A percentile compares a stretch with the other conserved stretches of the same genome.
phyloP scores from a whole-genome alignment of 331 rosid species.

The Phaseolus coccineus region DNA sequence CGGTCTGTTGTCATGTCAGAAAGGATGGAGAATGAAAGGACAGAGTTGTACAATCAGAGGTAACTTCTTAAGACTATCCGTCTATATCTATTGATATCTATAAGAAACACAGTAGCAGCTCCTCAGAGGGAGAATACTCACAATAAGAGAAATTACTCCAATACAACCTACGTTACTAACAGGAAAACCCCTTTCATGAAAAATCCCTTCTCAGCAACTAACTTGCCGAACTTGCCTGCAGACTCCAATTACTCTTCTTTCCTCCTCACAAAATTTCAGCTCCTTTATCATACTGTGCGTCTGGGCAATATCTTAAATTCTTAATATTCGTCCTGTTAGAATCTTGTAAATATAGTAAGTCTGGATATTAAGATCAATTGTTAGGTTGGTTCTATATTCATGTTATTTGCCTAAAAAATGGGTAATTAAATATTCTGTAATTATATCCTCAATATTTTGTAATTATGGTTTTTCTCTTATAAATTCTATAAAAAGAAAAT shows the following conservation, averaged over 20 bases:
- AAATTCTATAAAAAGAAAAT: too few relatives aligned
- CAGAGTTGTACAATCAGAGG: slow-evolving; percentile 76
- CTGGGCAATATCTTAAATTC: background rate
- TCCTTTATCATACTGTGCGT: background rate
- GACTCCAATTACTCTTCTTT: background rate
- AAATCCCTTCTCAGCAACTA: background rate
- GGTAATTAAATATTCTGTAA: too few relatives aligned
- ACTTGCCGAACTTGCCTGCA: background rate
- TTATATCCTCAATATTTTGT: too few relatives aligned
- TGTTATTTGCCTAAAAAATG: too few relatives aligned
- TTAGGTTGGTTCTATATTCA: too few relatives aligned
- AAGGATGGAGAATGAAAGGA: slow-evolving; percentile 71
- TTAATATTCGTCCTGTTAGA: background rate
- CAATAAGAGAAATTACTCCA: background rate
- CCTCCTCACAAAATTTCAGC: background rate
- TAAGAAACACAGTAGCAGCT: background rate
- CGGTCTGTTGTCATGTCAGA: slow-evolving; percentile 81
- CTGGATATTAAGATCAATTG: too few relatives aligned
- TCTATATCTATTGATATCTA: slow-evolving; percentile 23
- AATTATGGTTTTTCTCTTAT: too few relatives aligned
- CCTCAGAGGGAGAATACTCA: background rate
- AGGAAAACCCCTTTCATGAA: background rate
- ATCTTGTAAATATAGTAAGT: too few relatives aligned
- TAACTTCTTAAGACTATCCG: slow-evolving; percentile 44
- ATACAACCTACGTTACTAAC: background rate